Percentiles rank a stretch among this genome's conserved stretches.
Evolutionary conservation across 805 yeast genomes (phyloP).

Genomic region (Martiniozyma abietophila): DNA sequence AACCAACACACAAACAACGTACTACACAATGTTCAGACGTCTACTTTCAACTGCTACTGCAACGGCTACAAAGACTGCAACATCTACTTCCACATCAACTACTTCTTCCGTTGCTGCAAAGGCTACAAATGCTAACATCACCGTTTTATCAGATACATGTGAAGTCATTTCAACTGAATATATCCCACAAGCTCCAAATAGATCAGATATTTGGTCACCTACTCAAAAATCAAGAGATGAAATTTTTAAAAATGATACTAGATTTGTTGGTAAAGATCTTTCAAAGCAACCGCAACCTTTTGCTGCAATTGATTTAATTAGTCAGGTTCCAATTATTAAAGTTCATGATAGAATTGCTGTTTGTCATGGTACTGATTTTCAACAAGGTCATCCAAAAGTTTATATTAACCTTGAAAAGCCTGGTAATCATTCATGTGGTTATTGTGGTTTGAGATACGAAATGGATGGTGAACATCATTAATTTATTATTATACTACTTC

Average conservation of each 20-base stretch:
- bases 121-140: conserved; percentile 4
- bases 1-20: too few species aligned
- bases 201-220: conserved; percentile 59
- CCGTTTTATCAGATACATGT: conserved; percentile 10
- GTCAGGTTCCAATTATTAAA: conserved; percentile 60
- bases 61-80: conserved; percentile 10
- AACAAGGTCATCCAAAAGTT: conserved; percentile 79
- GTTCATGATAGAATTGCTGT: conserved; percentile 57
- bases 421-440: conserved; percentile 64
- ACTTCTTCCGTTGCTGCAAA: conserved; percentile 8
- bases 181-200: conserved; percentile 63
- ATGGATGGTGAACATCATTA: conserved; percentile 21
- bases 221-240: conserved; percentile 55
- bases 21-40: conserved; percentile 17
- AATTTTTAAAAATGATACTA: conserved; percentile 43
- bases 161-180: conserved; percentile 13
- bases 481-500: background rate
- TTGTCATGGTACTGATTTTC: conserved; percentile 73
- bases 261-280: conserved; percentile 67
- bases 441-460: conserved; percentile 67
- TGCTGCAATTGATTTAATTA: conserved; percentile 78
- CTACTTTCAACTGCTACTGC: conserved; percentile 12
- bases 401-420: conserved; percentile 75
- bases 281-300: conserved; percentile 65
- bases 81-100: conserved; percentile 9